A percentile compares a stretch with the other conserved stretches of the same genome.
These are phyloP conservation scores for Oldenlandia corymbosa DNA, from an alignment of 257 asterid genomes.

Conservation along the genomic window DNA sequence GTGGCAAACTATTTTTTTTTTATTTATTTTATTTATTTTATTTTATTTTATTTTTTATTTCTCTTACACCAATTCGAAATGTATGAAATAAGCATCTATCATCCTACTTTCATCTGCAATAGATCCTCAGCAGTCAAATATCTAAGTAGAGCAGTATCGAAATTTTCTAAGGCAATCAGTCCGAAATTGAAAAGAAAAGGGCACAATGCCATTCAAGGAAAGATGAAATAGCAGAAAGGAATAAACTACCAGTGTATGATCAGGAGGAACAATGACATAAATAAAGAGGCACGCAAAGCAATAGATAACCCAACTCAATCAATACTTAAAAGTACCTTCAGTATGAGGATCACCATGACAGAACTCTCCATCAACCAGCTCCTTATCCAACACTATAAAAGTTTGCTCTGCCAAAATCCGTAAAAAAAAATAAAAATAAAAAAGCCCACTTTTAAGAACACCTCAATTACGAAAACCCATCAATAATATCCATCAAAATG, in stretches of 20 bases:
- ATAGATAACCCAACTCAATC: not conserved
- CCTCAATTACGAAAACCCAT: not conserved
- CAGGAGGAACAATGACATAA: not conserved
- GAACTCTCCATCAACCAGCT: slow-evolving; percentile 59
- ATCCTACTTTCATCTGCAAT: not conserved
- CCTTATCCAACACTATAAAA: slow-evolving; percentile 78
- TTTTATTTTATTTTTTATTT: no score
- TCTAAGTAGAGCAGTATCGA: not conserved
- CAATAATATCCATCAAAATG: not conserved
- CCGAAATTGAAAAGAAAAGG: not conserved
- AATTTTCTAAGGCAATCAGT: not conserved
- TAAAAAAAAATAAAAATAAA: slow-evolving; percentile 13
- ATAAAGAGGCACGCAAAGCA: not conserved
- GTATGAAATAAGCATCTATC: not conserved
- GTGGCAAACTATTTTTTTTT: no score
- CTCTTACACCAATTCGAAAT: not conserved
- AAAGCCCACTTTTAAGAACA: not conserved
- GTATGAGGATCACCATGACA: slow-evolving; percentile 64
- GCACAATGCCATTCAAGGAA: not conserved
- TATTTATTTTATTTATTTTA: no score
- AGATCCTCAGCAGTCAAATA: not conserved
- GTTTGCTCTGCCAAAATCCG: slow-evolving; percentile 90
- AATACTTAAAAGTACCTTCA: no score
- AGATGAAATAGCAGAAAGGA: not conserved
- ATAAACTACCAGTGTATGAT: not conserved